Evolutionary conservation across 2,329 filamentous ascomycete genomes (phyloP), one percentile per base, ranked within the genome.

Genomic region (Shiraia sp.): DNA sequence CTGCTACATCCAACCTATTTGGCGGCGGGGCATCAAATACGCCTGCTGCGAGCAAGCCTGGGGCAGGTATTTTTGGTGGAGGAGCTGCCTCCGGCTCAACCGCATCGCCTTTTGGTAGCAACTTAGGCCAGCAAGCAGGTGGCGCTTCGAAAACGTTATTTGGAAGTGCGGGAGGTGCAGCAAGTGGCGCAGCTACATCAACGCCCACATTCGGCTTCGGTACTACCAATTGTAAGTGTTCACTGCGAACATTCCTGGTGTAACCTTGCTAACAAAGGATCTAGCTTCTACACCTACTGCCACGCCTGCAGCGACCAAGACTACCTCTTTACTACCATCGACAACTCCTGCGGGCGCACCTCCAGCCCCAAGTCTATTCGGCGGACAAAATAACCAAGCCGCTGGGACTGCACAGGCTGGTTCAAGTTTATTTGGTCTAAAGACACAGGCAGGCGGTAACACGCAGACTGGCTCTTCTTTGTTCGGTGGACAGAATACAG

Each of bases 331-430:
- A 25, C 57, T 69, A 22, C 55, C 57, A n/a, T 70, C 68, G 3
- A 71, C 68, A 3, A 70, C 66, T 9, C 68, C 68, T 30, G 67
- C 66, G n/a, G 68, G 67, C 33, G 58, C 63, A 15, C 68, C 68
- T 31, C 64, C 66, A 10, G 65, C 63, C 10, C 40, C 40, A 31
- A 61, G 42, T 40, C 27, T 68, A 9, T 69, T 68, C 40, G 57
- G 59, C 9, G 50, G 44, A 12, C 51, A 57, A 24, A 54, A 41
- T 43, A 47, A 35, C 13, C 55, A 59, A 24, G 47, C 56, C 40
- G 48, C 39, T 32, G 22, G 45, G 10, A 47, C 47, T 37, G 40
- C 44, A n/a, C 34, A 44, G 31, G 33, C 44, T 13, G 43, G 43
- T 39, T 31, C 51, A n/a, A 49, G 45, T 34, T 45, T 63, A 10